Base-by-base conservation (phyloP, 2,329 filamentous ascomycete species). In the Drechslerella coelobrocha region DNA sequence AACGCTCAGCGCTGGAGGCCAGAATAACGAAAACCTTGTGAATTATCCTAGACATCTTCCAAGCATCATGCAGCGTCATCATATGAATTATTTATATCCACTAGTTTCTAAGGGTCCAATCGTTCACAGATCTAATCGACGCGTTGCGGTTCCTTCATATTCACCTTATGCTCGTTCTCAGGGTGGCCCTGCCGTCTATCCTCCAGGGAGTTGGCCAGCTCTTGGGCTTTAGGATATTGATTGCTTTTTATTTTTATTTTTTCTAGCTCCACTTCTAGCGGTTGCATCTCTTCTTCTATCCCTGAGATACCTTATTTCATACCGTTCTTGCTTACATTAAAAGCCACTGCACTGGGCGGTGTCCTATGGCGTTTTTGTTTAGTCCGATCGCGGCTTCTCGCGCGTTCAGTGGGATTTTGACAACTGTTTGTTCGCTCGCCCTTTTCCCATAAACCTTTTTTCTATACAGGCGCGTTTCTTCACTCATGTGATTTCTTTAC, bases 401-500 rank as follows among this genome's bases (percentile, higher is more conserved):
- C 21, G 9, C 21, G 10, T 10, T 14, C 12, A 39, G 4, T 39
- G 34, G 17, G 17, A 45, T 45, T 45, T 19, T 21, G n/a, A n/a
- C n/a, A n/a, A n/a, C n/a, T n/a, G n/a, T 27, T 31, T 27, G n/a
- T 34, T 10, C 17, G 45, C 23, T 50, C 27, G 12, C 14, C 55
- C 26, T 12, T 66, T 53, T 23, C 50, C 48, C 10, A 41, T 48
- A 9, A 72, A 39, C 23, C 66, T 56, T 50, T 65, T 72, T 31
- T 73, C 73, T 45, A 19, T 61, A 29, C 73, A 73, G 39, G 69
- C 68, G 73, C 52, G 34, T 52, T 61, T 37, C 12, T 43, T 41
- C 29, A 3, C 23, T 27, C 26, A 21, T 68, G 21, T 59, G n/a
- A n/a, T n/a, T n/a, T n/a, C n/a, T n/a, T n/a, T n/a, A n/a, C n/a